phyloP scores from a whole-genome alignment of 2,329 filamentous ascomycete genomes.

The Pestalotiopsis sp. region DNA sequence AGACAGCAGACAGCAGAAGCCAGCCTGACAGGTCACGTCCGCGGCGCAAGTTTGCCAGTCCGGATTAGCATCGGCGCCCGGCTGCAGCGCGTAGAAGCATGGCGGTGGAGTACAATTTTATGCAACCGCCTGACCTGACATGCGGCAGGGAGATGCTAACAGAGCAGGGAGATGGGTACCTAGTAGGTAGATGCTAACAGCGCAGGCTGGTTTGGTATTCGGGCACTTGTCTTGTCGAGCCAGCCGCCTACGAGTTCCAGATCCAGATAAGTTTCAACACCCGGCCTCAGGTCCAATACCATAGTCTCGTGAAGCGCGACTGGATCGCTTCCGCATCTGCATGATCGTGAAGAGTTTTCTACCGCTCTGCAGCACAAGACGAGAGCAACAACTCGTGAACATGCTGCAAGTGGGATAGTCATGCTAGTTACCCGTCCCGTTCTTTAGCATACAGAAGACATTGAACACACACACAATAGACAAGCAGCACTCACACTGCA shows the following conservation, averaged over 20 bases:
- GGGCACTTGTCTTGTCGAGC: background rate
- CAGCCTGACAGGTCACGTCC: too few species aligned
- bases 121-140: background rate
- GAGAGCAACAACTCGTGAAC: background rate
- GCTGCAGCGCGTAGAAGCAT: too few species aligned
- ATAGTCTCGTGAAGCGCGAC: background rate
- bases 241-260: background rate
- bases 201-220: background rate
- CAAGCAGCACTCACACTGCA: background rate
- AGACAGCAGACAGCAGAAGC: too few species aligned
- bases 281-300: background rate
- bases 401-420: background rate
- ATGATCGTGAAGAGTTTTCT: background rate
- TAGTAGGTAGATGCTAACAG: slow-evolving; percentile 3
- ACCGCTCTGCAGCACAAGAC: background rate
- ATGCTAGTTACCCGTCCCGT: background rate
- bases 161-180: slow-evolving; percentile 5
- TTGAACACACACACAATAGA: too few species aligned
- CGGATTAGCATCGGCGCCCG: too few species aligned
- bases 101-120: too few species aligned
- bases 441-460: background rate
- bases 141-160: background rate
- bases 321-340: background rate
- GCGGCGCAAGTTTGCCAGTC: too few species aligned
- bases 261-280: background rate